Evolutionary conservation across 495 filamentous ascomycete genomes (phyloP), one percentile per base, ranked within the genome.

Genomic region (Thermothielavioides terrestris): DNA sequence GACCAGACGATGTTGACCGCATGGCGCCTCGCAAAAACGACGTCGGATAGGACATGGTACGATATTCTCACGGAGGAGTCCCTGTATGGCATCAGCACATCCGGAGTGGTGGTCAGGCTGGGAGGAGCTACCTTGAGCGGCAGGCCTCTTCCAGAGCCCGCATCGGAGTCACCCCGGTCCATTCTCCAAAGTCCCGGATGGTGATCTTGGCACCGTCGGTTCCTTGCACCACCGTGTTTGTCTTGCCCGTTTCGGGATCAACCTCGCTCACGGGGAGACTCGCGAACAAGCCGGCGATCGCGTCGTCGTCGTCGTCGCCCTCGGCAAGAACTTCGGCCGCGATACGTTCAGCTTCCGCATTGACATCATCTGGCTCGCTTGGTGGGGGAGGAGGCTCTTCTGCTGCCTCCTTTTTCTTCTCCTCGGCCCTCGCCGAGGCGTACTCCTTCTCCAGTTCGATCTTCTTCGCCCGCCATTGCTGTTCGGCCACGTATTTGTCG

Each of bases 111-210:
- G 12, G 7, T 40, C 27, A 21, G 4, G 32, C n/a, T 5, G 1
- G 17, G 11, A 23, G 12, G 36, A 63, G 75, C 63, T 69, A 84
- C 84, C 86, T 84, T 50, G 88, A 79, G 55, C 83, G 85, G 62
- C 89, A 94, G 37, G 87, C 79, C 66, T 96, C 92, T 58, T 96
- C 88, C 14, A 98, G 66, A 34, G 86, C 75, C 47, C 82, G 74
- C 34, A 79, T 76, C 17, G 88, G 87, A 53, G 66, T 83, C 12
- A 91, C 63, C 28, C 87, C 85, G 14, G 71, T 78, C 72, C 76
- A 82, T 61, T 86, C 84, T 14, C 89, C 90, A 76, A 98, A 96
- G 53, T 95, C 81, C 43, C 88, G 70, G 43, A 94, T 75, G 3
- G 60, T 76, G 6, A 88, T 67, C 40, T 66, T 77, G 5, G 68